Evolutionary conservation across 495 filamentous ascomycete species (phyloP), one percentile per base, ranked within the genome.

Genomic region (Lasiosphaeris hirsuta): DNA sequence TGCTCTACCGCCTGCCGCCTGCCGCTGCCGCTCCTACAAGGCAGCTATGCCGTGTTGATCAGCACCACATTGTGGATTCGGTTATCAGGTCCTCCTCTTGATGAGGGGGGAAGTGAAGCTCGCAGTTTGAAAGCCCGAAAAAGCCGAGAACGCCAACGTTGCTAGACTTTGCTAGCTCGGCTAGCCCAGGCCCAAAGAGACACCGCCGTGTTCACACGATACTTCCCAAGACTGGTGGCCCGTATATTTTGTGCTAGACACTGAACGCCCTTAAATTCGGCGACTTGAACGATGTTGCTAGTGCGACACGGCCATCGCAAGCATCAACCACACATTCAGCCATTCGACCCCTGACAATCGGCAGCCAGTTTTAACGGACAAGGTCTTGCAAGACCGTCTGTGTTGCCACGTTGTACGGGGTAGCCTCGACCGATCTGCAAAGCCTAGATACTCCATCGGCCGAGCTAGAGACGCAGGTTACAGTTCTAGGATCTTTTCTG

Each of bases 381-480:
- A 39, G 39, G 55, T 59, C 54, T 61, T 56, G 56, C 33, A 30
- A 30, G 49, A 35, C 19, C 55, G 37, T 50, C 53, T 10, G 37
- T 55, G 23, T 66, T 54, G 63, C 66, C 63, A 63, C 58, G 49
- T 36, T 50, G 53, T 36, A 55, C 15, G 34, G 42, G 39, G 38
- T 50, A 40, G 40, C 5, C 36, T 49, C 51, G 48, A 52, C 14
- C 43, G 60, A 65, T 63, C 58, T 49, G 57, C 60, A 52, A 34
- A 61, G 63, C 62, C 60, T 58, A 63, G 58, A 62, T 62, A 56
- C 54, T 10, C 8, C 45, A 39, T 58, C 47, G 59, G 57, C 58
- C 49, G 49, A 10, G n/a, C 34, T 37, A 10, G n/a, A 5, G 34
- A 11, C 18, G 13, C 7, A 13, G 23, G 14, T 36, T 23, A 52